Conservation (phyloP, 768 basidiomycete genomes). For the Tulasnella sp. region DNA sequence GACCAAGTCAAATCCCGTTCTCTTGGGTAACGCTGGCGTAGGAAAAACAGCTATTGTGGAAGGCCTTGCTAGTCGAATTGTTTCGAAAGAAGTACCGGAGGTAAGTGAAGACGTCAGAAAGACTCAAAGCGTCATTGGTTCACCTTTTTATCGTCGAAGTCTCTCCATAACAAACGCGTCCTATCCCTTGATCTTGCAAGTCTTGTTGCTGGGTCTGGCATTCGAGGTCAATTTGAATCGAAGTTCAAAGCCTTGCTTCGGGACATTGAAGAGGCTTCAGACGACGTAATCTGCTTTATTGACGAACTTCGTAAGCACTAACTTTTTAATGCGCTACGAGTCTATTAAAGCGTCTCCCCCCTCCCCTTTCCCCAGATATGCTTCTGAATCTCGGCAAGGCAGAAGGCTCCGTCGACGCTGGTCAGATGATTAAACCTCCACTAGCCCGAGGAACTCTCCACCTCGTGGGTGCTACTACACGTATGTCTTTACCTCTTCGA, state of each 20-base stretch:
- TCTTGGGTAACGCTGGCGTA: constrained; percentile 28
- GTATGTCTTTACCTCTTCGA: constrained; percentile 32
- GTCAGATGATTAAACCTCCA: constrained; percentile 23
- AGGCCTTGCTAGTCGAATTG: constrained; percentile 77
- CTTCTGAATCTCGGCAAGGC: constrained; percentile 83
- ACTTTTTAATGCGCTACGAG: background rate
- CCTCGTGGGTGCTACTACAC: constrained; percentile 80
- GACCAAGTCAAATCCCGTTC: constrained; percentile 85
- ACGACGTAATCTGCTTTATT: constrained; percentile 73
- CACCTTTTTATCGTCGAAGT: constrained; percentile 32
- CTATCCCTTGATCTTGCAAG: constrained; percentile 74
- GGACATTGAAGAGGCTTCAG: constrained; percentile 72
- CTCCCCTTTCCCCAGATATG: constrained; percentile 36
- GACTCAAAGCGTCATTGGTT: background rate
- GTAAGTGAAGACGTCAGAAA: constrained; percentile 28
- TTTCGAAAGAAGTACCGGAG: constrained; percentile 85
- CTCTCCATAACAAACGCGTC: constrained; percentile 77
- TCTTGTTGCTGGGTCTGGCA: constrained; percentile 80
- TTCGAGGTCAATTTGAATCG: constrained; percentile 87
- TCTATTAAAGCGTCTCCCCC: background rate
- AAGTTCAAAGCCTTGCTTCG: constrained; percentile 84
- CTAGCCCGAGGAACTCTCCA: constrained; percentile 6
- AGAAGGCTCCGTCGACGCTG: constrained; percentile 85
- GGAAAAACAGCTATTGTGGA: constrained; percentile 91
- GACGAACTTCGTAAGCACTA: constrained; percentile 76